Evolutionary conservation across 176 grass and related monocot genomes (phyloP).

Genomic region (Triticum urartu): DNA sequence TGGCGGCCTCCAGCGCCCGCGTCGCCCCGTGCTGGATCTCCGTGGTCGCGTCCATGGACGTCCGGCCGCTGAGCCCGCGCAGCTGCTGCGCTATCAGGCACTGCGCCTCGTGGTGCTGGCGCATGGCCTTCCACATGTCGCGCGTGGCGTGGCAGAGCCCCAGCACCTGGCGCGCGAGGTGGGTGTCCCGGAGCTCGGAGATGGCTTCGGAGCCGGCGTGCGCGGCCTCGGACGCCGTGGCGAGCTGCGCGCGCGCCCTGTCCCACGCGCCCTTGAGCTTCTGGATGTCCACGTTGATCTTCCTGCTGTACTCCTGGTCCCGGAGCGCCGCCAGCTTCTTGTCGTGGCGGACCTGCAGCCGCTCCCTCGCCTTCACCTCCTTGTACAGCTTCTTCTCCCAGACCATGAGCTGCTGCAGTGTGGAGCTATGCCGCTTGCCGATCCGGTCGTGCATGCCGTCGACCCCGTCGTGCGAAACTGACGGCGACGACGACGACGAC

Average conservation of each 20-base stretch:
- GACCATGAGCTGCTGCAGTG: slow-evolving; percentile 67
- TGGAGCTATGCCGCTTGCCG: slow-evolving; percentile 51
- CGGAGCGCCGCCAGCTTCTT: slow-evolving; percentile 51
- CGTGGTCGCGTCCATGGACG: slow-evolving; percentile 52
- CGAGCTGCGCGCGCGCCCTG: slow-evolving; percentile 47
- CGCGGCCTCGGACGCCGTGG: slow-evolving; percentile 36
- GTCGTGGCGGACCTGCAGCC: slow-evolving; percentile 61
- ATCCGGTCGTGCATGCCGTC: slow-evolving; percentile 26
- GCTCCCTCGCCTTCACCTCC: slow-evolving; percentile 74
- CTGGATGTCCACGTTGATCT: slow-evolving; percentile 48
- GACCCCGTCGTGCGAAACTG: slow-evolving; percentile 43
- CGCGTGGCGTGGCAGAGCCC: slow-evolving; percentile 47
- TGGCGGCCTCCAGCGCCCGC: slow-evolving; percentile 60
- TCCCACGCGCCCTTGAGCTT: slow-evolving; percentile 64
- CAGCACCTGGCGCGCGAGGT: slow-evolving; percentile 65
- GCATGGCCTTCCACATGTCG: slow-evolving; percentile 62
- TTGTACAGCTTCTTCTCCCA: slow-evolving; percentile 92
- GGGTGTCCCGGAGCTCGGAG: slow-evolving; percentile 55
- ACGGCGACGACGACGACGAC: slow-evolving; percentile 34
- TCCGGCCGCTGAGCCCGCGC: slow-evolving; percentile 50
- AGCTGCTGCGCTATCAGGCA: slow-evolving; percentile 61
- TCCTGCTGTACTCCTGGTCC: slow-evolving; percentile 55
- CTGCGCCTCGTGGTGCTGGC: slow-evolving; percentile 64
- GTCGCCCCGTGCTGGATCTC: slow-evolving; percentile 65
- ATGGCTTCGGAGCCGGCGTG: slow-evolving; percentile 48